Percentiles rank a stretch among this genome's conserved stretches.
phyloP scores from a whole-genome alignment of 1,284 basidiomycete species.

The Boletus semigastroideus region DNA sequence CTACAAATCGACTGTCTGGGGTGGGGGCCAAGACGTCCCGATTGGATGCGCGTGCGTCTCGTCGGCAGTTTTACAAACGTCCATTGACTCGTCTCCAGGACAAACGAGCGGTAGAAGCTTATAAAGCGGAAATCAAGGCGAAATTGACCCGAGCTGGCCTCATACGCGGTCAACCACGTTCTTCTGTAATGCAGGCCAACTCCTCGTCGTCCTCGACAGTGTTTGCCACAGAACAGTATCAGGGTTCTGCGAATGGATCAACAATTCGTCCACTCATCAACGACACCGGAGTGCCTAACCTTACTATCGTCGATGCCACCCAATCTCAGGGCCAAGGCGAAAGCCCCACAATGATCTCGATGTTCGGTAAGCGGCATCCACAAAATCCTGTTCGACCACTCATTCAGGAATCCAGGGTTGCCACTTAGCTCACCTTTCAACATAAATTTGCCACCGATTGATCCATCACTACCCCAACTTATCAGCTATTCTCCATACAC shows the following conservation, averaged over 20 bases:
- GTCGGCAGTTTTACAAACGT: slow-evolving; percentile 4
- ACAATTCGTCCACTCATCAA: slow-evolving; percentile 19
- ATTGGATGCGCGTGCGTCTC: slow-evolving; percentile 76
- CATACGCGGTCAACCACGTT: slow-evolving; percentile 75
- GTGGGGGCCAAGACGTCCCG: slow-evolving; percentile 76
- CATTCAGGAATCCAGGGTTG: slow-evolving; percentile 22
- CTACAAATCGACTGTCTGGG: slow-evolving; percentile 76
- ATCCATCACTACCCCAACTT: slow-evolving; percentile 29
- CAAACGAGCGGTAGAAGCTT: slow-evolving; percentile 75
- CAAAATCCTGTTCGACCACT: slow-evolving; percentile 7
- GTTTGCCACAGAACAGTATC: slow-evolving; percentile 35
- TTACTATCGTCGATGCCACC: slow-evolving; percentile 26
- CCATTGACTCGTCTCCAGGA: slow-evolving; percentile 47
- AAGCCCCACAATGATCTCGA: slow-evolving; percentile 29
- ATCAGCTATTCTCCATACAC: slow-evolving; percentile 35
- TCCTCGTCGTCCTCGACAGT: slow-evolving; percentile 30
- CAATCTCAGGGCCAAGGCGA: slow-evolving; percentile 18
- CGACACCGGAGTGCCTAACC: slow-evolving; percentile 20
- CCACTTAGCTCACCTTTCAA: slow-evolving; percentile 34
- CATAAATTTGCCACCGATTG: slow-evolving; percentile 28
- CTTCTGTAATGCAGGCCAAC: slow-evolving; percentile 43
- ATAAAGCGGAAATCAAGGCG: slow-evolving; percentile 81
- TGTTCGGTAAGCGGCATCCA: slow-evolving; percentile 27
- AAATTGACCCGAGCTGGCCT: slow-evolving; percentile 72
- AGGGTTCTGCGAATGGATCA: slow-evolving; percentile 22